Percentiles rank a stretch among this genome's conserved stretches.
phyloP scores from a whole-genome alignment of 2,329 filamentous ascomycete genomes.

The Exophiala viscosa region DNA sequence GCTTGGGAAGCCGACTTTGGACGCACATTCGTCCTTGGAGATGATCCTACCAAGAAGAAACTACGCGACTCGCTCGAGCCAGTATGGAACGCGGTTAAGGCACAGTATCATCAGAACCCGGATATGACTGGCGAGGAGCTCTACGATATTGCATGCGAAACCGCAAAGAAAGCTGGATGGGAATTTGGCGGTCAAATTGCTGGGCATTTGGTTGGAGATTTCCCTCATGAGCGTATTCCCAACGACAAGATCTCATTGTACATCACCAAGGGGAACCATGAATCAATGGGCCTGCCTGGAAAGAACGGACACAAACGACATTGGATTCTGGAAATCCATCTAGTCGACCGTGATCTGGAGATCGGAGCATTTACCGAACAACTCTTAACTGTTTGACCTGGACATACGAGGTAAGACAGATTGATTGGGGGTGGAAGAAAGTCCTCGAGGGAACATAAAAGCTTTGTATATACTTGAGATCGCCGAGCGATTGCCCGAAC shows the following conservation, averaged over 20 bases:
- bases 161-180: constrained; percentile 41
- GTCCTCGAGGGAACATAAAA: too few species aligned
- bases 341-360: constrained; percentile 39
- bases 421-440: too few species aligned
- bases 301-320: constrained; percentile 44
- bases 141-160: constrained; percentile 42
- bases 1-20: constrained; percentile 54
- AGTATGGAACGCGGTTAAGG: constrained; percentile 46
- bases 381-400: constrained; percentile 44
- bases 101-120: constrained; percentile 36
- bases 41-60: constrained; percentile 44
- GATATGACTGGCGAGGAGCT: constrained; percentile 49
- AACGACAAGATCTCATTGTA: constrained; percentile 46
- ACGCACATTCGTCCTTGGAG: constrained; percentile 50
- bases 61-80: constrained; percentile 48
- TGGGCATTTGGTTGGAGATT: constrained; percentile 51
- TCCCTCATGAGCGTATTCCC: constrained; percentile 51
- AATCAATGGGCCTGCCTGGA: constrained; percentile 39
- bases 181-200: constrained; percentile 45
- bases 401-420: too few species aligned
- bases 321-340: constrained; percentile 52
- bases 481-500: too few species aligned
- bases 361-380: constrained; percentile 46
- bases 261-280: constrained; percentile 44
- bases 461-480: too few species aligned